These are phyloP conservation scores for Carex kokanica DNA, from an alignment of 176 grass and related monocot species.

Conservation along the genomic window DNA sequence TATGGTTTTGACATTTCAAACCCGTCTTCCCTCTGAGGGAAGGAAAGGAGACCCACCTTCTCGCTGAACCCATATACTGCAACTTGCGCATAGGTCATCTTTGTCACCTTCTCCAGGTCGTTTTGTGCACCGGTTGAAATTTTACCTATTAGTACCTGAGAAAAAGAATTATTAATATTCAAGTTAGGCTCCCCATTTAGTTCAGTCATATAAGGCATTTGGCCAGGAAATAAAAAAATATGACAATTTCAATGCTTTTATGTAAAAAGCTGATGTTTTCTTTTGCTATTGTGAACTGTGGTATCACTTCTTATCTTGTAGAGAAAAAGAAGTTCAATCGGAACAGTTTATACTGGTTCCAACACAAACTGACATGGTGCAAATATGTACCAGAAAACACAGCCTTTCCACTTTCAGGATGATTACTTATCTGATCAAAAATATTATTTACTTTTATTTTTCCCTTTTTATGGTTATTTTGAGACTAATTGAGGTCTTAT, in stretches of 20 bases:
- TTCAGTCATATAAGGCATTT: not conserved
- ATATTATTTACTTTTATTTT: not conserved
- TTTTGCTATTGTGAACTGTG: not conserved
- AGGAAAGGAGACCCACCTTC: constrained; percentile 89
- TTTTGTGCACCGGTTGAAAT: constrained; percentile 90
- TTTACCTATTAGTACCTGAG: constrained; percentile 72
- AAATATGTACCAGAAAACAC: not conserved
- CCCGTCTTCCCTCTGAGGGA: constrained; percentile 62
- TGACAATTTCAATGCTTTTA: not conserved
- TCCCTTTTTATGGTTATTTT: not conserved
- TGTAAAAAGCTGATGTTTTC: not conserved
- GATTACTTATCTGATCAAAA: not conserved
- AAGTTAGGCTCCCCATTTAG: not conserved
- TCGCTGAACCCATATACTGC: constrained; percentile 87
- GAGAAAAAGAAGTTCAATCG: not conserved
- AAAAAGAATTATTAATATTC: constrained; percentile 6
- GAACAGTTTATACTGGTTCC: not conserved
- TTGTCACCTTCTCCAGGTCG: constrained; percentile 89
- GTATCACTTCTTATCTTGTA: not conserved
- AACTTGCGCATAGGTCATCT: constrained; percentile 88
- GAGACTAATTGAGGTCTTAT: not conserved
- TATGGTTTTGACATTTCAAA: constrained; percentile 69
- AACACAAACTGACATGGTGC: not conserved
- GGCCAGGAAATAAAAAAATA: not conserved
- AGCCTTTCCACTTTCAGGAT: not conserved